phyloP scores from a whole-genome alignment of 2,329 filamentous ascomycete species.

The Neofusicoccum cordaticola region DNA sequence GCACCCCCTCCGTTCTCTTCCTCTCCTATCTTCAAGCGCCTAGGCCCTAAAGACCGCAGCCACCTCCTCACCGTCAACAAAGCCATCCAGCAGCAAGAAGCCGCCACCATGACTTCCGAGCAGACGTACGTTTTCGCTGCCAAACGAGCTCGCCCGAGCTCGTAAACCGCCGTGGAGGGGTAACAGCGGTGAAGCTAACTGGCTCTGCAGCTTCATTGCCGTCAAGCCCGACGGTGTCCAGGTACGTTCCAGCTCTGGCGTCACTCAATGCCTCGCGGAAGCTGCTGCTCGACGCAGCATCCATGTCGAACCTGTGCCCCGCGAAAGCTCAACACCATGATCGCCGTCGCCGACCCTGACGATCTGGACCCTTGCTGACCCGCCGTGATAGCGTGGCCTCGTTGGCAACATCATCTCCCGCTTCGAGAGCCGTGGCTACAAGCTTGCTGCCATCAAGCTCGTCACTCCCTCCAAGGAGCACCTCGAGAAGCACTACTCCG shows the following conservation, averaged over 20 bases:
- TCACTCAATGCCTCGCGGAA: background rate
- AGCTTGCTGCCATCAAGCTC: constrained; percentile 98
- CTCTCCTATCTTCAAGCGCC: constrained; percentile 46
- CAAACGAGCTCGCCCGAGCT: background rate
- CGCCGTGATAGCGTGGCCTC: constrained; percentile 76
- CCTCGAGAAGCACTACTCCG: constrained; percentile 96
- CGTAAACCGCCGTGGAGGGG: constrained; percentile 2
- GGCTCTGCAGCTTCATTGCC: constrained; percentile 83
- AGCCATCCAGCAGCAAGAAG: constrained; percentile 24
- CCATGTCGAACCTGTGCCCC: background rate
- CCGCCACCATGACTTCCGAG: constrained; percentile 64
- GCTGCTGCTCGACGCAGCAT: background rate
- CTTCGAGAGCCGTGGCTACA: constrained; percentile 98
- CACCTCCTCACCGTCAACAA: constrained; percentile 34
- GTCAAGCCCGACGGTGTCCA: constrained; percentile 99
- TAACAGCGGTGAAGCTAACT: constrained; percentile 29
- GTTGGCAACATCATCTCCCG: constrained; percentile 95
- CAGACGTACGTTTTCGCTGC: constrained; percentile 68
- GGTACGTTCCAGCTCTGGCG: constrained; percentile 54
- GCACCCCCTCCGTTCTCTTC: constrained; percentile 22
- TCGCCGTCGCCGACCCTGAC: background rate
- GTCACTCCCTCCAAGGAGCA: constrained; percentile 84
- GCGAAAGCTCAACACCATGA: background rate
- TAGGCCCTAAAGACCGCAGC: constrained; percentile 48
- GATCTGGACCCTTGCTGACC: constrained; percentile 9